Base-by-base conservation (phyloP, 208 protist genomes). In the Trypanosoma rangeli region DNA sequence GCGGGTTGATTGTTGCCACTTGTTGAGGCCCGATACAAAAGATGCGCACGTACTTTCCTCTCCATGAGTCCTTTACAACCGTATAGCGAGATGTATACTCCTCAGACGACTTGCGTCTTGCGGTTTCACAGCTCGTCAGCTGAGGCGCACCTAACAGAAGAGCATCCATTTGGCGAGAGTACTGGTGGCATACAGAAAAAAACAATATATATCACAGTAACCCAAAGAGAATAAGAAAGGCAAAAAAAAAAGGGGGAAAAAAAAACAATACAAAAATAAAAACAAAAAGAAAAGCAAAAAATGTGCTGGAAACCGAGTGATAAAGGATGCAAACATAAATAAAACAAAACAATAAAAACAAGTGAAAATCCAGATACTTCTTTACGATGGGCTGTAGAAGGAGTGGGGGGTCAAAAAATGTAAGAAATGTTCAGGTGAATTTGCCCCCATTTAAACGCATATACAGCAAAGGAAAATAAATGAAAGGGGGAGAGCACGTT, bases 21-120 rank as follows among this genome's bases (percentile, higher is more conserved):
- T 78, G 55, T 0, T 57, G 58, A 5, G 52, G 57, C 10, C 89
- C 83, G 12, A 97, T 71, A 58, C 82, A 86, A 73, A 97, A 91
- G 29, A 96, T 85, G 42, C 94, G 89, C 8, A 79, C 89, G 76
- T 95, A 97, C 68, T 85, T 89, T 0, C 93, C 93, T 24, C 83
- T 79, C 91, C 93, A 97, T 16, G 87, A 94, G 64, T 83, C 82
- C 73, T 97, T 97, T 3, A 85, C 82, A 3, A 97, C 93, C 0
- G 74, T 87, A 54, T 85, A 93, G 62, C 92, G 83, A 0, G 83
- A 63, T 9, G 74, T 82, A 55, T 92, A 94, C 35, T 89, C 76
- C 24, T 80, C 28, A 70, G 28, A 16, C 16, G 18, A 10, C 42
- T 37, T 59, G 35, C 18, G 16, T 58, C n/a, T 18, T 54, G 15